phyloP scores from a whole-genome alignment of 1,139 yeast genomes.

The Candida sp. region DNA sequence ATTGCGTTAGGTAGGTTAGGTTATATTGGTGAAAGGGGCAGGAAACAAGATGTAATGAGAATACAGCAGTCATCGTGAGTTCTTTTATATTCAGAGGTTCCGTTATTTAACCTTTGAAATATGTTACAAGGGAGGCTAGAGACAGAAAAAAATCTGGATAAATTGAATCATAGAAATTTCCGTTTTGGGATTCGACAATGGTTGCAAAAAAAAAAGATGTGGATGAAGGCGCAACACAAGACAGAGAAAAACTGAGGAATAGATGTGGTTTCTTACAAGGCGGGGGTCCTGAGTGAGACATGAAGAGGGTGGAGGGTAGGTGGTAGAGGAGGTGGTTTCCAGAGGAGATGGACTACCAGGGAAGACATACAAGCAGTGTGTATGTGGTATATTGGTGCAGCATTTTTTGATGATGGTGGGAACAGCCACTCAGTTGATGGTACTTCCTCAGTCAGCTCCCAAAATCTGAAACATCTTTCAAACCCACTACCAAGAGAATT shows the following conservation, averaged over 20 bases:
- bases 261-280: constrained; percentile 1
- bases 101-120: neutral
- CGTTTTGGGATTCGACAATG: constrained; percentile 8
- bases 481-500: no score
- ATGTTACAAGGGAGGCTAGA: neutral
- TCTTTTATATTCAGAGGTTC: neutral
- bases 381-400: no score
- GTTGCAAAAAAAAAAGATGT: constrained; percentile 1
- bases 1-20: neutral
- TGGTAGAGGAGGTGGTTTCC: neutral
- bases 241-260: neutral
- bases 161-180: constrained; percentile 7
- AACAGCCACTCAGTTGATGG: no score
- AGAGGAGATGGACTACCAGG: no score
- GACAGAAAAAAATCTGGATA: neutral
- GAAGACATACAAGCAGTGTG: no score
- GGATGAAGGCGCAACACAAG: neutral
- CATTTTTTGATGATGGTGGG: no score
- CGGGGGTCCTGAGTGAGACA: neutral
- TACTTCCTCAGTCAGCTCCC: no score
- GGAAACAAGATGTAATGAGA: no score
- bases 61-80: neutral
- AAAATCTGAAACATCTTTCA: no score
- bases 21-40: no score
- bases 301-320: neutral